Base-by-base conservation (phyloP, 805 yeast species). In the Nakazawaea anatomiae region DNA sequence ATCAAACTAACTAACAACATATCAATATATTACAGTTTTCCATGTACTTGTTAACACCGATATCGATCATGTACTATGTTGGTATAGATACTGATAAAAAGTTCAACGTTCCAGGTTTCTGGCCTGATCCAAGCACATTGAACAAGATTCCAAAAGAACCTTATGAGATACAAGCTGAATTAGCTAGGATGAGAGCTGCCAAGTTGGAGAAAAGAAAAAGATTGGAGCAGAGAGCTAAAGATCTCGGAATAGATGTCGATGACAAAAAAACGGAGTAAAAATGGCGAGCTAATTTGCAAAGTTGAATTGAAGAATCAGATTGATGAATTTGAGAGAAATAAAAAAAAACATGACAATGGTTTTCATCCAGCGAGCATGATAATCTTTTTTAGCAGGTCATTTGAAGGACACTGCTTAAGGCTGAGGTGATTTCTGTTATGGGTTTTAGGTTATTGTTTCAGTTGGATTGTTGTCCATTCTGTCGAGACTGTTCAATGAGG, bases 91-190 rank as follows among this genome's bases (percentile, higher is more conserved):
- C 97, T 1, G 96, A 91, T 66, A 80, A 75, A 59, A 91, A 89
- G 71, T 82, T 91, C 66, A 88, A 89, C 62, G 83, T 90, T 45
- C 95, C 96, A 7, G 96, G 96, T 25, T 91, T 89, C 69, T 90
- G 96, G 96, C 98, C 98, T 3, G 97, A 90, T 65, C 97, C 97
- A 41, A 86, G 87, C 41, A 86, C 97, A 2, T 75, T 89, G 58
- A 90, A 91, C 64, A 85, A 88, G 68, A 84, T 91, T 36, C 98
- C 98, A 3, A 91, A 90, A 61, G 97, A 91, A 62, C 90, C 90
- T 2, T 87, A 85, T 60, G 97, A 91, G 63, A 89, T 91, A 53
- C 85, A 88, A 64, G 92, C 94, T 1, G 98, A 91, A 63, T 72
- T 91, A 39, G 96, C 96, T 12, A 80, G 96, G 64, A 85, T 91